These are phyloP conservation scores for Venturia aucupariae DNA, from an alignment of 2,329 filamentous ascomycete species.

Conservation along the genomic window DNA sequence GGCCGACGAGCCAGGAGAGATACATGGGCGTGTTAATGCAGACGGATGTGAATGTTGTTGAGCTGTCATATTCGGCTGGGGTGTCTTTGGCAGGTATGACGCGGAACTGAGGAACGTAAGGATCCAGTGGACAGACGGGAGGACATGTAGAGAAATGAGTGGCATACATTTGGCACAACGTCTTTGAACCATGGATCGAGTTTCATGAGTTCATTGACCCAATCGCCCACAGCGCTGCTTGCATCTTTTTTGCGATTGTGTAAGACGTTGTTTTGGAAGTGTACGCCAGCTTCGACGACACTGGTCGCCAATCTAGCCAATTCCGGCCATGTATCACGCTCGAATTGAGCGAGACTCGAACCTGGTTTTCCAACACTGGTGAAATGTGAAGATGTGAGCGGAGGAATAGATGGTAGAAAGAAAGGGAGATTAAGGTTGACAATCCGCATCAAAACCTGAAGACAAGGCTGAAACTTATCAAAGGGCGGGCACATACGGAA, in stretches of 20 bases:
- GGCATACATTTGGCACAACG: constrained; percentile 56
- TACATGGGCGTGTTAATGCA: constrained; percentile 90
- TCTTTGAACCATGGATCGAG: constrained; percentile 65
- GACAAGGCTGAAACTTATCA: constrained; percentile 3
- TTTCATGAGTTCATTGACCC: constrained; percentile 58
- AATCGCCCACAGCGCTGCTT: constrained; percentile 41
- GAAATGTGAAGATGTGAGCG: constrained; percentile 23
- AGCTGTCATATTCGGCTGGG: constrained; percentile 47
- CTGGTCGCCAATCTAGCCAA: constrained; percentile 40
- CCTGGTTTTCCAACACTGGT: constrained; percentile 32
- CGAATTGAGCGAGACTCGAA: constrained; percentile 30
- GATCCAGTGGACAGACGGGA: not conserved
- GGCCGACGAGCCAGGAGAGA: constrained; percentile 72
- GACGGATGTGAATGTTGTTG: constrained; percentile 68
- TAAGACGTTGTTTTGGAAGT: constrained; percentile 56
- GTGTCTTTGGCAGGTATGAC: constrained; percentile 45
- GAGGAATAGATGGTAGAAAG: no score
- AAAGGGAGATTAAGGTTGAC: no score
- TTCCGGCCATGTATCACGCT: constrained; percentile 37
- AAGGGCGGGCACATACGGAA: constrained; percentile 6
- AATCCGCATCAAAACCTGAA: no score
- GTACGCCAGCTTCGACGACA: constrained; percentile 68
- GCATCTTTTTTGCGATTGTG: constrained; percentile 57
- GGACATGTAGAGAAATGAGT: not conserved
- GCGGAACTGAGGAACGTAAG: not conserved